Base-by-base conservation (phyloP, 352 stramenopile species). In the Pythium biforme region DNA sequence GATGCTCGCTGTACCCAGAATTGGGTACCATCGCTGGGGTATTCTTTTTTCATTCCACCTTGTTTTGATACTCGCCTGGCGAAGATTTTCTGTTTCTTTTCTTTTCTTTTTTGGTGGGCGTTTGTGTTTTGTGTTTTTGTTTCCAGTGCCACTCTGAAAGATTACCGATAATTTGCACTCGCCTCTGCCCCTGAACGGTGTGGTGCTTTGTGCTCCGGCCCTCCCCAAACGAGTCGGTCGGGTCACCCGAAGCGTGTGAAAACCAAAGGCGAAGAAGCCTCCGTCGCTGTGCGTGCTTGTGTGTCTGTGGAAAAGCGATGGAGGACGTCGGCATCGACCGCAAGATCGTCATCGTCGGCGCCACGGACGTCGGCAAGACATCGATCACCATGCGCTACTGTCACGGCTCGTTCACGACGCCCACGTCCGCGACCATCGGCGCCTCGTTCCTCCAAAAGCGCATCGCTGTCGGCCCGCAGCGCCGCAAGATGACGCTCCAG, bases 301-400 rank as follows among this genome's bases (percentile, higher is more conserved):
- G 4, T 33, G 29, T 33, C 29, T 33, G 4, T 11, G 23, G 49
- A 49, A 34, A 5, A 17, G 48, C 10, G 9, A 95, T 95, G 86
- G 86, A 95, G 52, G 86, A 95, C 69, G 80, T 90, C 34, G 86
- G 84, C 34, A 78, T 96, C 26, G 87, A 96, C 77, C 82, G 86
- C 59, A 96, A 96, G 69, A 72, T 94, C 61, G 87, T 96, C 64
- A 94, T 96, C 72, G 81, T 96, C n/a, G 87, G 87, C 39, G 80
- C 84, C 57, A 94, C 87, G 50, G 87, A 96, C 67, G 87, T 94
- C 37, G 87, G 87, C 66, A 96, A 96, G 73, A 96, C 87, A 29
- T 94, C 83, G 27, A 89, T 95, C 59, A 94, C 84, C 5, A 91
- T 95, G 78, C 83, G 87, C 55, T 95, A 94, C 73, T 93, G 83